Evolutionary conservation across 2,329 filamentous ascomycete species (phyloP).

Genomic region (Saccharata proteae): DNA sequence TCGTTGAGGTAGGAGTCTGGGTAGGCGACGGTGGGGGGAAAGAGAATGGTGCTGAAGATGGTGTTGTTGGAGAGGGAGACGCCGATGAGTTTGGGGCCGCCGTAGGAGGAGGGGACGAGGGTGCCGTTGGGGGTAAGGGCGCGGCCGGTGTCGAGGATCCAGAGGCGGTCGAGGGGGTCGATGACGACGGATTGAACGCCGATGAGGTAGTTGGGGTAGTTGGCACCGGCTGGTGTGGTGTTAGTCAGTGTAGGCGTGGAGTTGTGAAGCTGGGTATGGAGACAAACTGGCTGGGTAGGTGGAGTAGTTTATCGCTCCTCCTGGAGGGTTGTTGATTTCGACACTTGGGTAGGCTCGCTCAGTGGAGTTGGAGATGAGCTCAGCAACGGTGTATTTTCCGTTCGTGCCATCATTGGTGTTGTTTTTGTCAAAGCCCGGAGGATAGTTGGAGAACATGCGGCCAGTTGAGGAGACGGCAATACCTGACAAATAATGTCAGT

Average conservation of each 20-base stretch:
- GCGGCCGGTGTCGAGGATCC: conserved; percentile 43
- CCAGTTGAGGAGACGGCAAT: conserved; percentile 40
- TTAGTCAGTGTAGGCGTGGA: not conserved
- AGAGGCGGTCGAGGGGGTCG: conserved; percentile 37
- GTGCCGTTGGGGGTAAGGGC: conserved; percentile 30
- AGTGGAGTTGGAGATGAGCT: conserved; percentile 31
- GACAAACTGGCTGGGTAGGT: conserved; percentile 28
- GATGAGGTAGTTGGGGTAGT: conserved; percentile 38
- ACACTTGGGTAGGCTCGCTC: conserved; percentile 32
- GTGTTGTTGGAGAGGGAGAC: conserved; percentile 34
- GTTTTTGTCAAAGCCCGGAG: conserved; percentile 35
- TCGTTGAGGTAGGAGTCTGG: conserved; percentile 42
- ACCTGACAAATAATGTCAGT: conserved; percentile 17
- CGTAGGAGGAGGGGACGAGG: conserved; percentile 31
- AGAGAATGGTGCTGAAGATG: conserved; percentile 39
- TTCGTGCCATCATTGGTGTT: conserved; percentile 32
- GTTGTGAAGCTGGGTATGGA: conserved; percentile 10
- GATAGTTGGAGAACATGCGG: conserved; percentile 42
- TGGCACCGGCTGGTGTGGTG: conserved; percentile 24
- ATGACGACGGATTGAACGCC: conserved; percentile 42
- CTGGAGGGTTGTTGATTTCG: conserved; percentile 37
- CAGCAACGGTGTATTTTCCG: conserved; percentile 37
- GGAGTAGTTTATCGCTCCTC: conserved; percentile 39
- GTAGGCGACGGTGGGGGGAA: conserved; percentile 34
- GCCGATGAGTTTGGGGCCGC: conserved; percentile 40